These are phyloP conservation scores for Verticillium nubilum DNA, from an alignment of 2,329 filamentous ascomycete species.

Conservation along the genomic window DNA sequence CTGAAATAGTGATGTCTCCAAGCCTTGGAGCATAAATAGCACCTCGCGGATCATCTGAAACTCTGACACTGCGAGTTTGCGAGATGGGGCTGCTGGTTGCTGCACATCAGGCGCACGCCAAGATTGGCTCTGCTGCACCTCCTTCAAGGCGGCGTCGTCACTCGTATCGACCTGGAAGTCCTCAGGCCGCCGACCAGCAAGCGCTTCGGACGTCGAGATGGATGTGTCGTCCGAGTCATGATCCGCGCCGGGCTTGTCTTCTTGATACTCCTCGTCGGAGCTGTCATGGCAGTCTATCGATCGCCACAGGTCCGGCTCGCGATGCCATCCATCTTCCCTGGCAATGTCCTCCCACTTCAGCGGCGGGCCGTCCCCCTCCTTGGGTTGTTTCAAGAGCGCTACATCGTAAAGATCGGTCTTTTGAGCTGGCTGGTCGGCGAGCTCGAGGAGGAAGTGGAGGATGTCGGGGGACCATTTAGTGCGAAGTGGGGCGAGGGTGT, in stretches of 20 bases:
- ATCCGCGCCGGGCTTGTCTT: constrained; percentile 27
- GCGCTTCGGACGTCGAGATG: constrained; percentile 25
- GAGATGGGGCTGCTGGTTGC: background rate
- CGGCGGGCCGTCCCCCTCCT: constrained; percentile 35
- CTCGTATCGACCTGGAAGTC: constrained; percentile 23
- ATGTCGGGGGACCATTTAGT: constrained; percentile 72
- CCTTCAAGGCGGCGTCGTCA: constrained; percentile 21
- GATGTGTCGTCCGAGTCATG: constrained; percentile 29
- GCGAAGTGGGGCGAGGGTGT: constrained; percentile 48
- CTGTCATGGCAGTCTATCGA: constrained; percentile 63
- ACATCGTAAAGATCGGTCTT: constrained; percentile 62
- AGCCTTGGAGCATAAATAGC: constrained; percentile 78
- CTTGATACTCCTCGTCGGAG: constrained; percentile 50
- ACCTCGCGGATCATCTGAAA: constrained; percentile 30
- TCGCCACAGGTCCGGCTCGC: constrained; percentile 64
- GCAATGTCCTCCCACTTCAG: constrained; percentile 79
- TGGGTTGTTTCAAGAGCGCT: constrained; percentile 42
- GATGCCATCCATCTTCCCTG: constrained; percentile 66
- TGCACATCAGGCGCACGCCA: constrained; percentile 30
- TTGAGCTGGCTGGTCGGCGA: constrained; percentile 74
- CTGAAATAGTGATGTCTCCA: constrained; percentile 68
- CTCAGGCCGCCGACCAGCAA: constrained; percentile 20
- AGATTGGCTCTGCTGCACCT: constrained; percentile 35
- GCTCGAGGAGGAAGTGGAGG: constrained; percentile 69
- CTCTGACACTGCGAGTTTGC: constrained; percentile 10